Percentiles rank a stretch among this genome's conserved stretches.
Conservation (phyloP, 805 yeast genomes). For the Monosporozyma yasuniensis region DNA sequence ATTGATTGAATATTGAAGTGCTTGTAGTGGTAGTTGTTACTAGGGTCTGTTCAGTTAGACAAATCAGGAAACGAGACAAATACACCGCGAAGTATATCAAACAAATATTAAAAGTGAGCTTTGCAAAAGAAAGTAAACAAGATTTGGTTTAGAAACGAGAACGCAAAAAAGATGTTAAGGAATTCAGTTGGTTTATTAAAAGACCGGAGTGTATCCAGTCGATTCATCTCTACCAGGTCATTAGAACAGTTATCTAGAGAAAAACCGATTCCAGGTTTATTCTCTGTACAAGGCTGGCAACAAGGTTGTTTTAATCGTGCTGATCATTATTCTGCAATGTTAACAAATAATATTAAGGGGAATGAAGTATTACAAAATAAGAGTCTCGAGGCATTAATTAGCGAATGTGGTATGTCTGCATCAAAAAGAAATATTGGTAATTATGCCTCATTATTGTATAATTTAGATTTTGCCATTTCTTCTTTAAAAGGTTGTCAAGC, state of each 20-base stretch:
- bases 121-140: background rate
- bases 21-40: too few relatives aligned
- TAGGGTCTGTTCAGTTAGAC: too few relatives aligned
- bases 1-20: background rate
- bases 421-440: slow-evolving; percentile 29
- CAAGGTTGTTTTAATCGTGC: slow-evolving; percentile 45
- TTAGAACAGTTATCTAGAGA: background rate
- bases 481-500: slow-evolving; percentile 23
- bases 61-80: too few relatives aligned
- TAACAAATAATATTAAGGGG: slow-evolving; percentile 31
- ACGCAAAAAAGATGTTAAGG: background rate
- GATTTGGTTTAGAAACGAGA: background rate
- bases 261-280: slow-evolving; percentile 36
- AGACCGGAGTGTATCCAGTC: background rate
- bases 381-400: slow-evolving; percentile 19
- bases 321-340: slow-evolving; percentile 30
- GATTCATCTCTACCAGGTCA: background rate
- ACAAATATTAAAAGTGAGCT: too few relatives aligned
- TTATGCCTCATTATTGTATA: slow-evolving; percentile 34
- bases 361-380: slow-evolving; percentile 16
- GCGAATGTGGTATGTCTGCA: slow-evolving; percentile 24
- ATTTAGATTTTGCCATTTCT: slow-evolving; percentile 32
- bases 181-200: background rate
- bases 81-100: background rate
- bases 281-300: slow-evolving; percentile 38